Base-by-base conservation (phyloP, 1,284 basidiomycete species). In the Cutaneotrichosporon sp. region DNA sequence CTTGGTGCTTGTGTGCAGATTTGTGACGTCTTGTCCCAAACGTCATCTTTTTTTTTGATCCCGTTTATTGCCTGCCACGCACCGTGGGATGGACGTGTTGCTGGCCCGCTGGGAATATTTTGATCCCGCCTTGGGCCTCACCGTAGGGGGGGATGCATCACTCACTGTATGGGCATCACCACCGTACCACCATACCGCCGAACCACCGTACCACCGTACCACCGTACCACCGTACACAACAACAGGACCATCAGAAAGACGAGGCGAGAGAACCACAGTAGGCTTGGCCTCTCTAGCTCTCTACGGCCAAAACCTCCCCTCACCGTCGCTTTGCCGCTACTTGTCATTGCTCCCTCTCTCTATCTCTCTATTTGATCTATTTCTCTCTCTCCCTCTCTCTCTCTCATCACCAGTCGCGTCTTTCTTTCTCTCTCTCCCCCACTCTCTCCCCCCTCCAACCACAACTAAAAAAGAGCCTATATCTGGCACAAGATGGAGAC, bases 401-500 rank as follows among this genome's bases (percentile, higher is more conserved):
- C 38, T 24, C n/a, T 16, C 37, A 24, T 10, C 38, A 4, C n/a
- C 33, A 16, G 11, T 27, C 33, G 29, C 29, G 4, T 26, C 29
- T 33, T 35, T 29, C 26, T 10, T 32, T 26, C 29, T 33, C 29
- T 29, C 26, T 10, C 24, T 17, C 46, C 4, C 19, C 16, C 11
- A 31, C 14, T 10, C 10, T n/a, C 17, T 22, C 14, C 26, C 19
- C 31, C 16, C n/a, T n/a, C n/a, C n/a, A n/a, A n/a, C n/a, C n/a
- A n/a, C n/a, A n/a, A 12, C 14, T 27, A 17, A 39, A 38, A 32
- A n/a, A n/a, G n/a, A 49, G n/a, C 25, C 19, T 9, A 31, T 11
- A 53, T 22, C 33, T 51, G 49, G 20, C 20, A 31, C 29, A 56
- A 19, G 27, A 60, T 56, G 49, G 65, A 72, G 49, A 57, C 65